Evolutionary conservation across 768 basidiomycete species (phyloP).

Genomic region (Cystofilobasidium ferigula): DNA sequence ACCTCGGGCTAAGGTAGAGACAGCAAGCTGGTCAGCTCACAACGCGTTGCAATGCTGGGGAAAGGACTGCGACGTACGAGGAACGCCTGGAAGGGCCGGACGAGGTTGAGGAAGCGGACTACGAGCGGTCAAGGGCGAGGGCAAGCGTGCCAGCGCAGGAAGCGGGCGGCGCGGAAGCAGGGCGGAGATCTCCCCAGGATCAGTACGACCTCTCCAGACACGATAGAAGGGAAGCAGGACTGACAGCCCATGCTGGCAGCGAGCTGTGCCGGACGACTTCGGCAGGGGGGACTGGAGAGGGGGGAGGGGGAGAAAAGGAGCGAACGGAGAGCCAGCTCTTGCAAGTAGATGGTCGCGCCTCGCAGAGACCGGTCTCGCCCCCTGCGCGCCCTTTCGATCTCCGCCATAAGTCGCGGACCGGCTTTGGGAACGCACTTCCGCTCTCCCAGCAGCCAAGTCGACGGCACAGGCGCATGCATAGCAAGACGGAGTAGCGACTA

Average conservation of each 20-base stretch:
- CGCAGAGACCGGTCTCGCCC: no score
- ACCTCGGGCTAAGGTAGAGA: conserved; percentile 57
- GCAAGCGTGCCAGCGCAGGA: neutral
- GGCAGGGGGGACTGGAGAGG: no score
- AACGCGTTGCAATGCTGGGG: neutral
- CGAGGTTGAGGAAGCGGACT: conserved; percentile 97
- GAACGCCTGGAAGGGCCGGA: conserved; percentile 92
- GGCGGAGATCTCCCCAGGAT: neutral
- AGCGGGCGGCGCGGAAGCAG: neutral
- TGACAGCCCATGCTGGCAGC: conserved; percentile 1
- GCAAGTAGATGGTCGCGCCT: no score
- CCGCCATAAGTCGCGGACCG: no score
- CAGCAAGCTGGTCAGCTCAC: neutral
- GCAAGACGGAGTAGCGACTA: no score
- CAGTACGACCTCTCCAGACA: neutral
- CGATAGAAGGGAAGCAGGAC: neutral
- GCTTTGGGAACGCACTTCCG: no score
- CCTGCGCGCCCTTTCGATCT: no score
- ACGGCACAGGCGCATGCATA: no score
- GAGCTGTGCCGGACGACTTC: no score
- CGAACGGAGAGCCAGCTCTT: neutral
- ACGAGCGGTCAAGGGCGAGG: neutral
- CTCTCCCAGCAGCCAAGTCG: no score
- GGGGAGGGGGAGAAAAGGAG: neutral
- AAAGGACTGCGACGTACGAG: conserved; percentile 39